Evolutionary conservation across 345 rosid species (phyloP), one percentile per base, ranked within the genome.

Genomic region (Camelina neglecta): DNA sequence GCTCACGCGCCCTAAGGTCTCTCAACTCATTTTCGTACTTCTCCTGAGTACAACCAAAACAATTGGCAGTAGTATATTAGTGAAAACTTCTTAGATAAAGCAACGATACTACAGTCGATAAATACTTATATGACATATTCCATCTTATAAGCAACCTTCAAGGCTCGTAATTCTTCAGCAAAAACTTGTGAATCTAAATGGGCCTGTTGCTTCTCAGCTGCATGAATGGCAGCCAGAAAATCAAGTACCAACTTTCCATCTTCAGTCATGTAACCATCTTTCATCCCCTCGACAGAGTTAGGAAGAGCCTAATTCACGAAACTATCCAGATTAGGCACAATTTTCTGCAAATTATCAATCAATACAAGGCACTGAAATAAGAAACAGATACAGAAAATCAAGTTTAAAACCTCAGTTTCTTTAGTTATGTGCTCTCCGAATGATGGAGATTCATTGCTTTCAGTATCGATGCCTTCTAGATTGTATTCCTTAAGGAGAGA

Each of bases 121-220:
- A 45, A 64, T 56, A 20, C 55, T 49, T 11, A 70, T 69, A 64
- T 54, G 67, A 65, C 9, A 49, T 62, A 67, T 74, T 20, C 38
- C 20, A 33, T 60, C 31, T 60, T 56, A 60, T 57, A 48, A 21
- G 65, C 53, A 67, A 89, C 99, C 97, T 91, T 93, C 77, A 96
- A 70, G 49, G 86, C 86, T 79, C 79, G 82, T 80, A 76, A 83
- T 69, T 93, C 94, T 79, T 88, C 87, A 42, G 89, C 76, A 84
- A 96, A 93, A 76, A 84, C 83, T 72, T 24, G 89, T 72, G 93
- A 89, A 86, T 93, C 99, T 65, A 89, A 59, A 72, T 91, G 93
- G 57, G 97, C 93, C 82, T 93, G 99, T 81, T 92, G 82, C 60
- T 87, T 81, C 83, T 93, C 97, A 69, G 99, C 98, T 56, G 83